Evolutionary conservation across 305 asterid species (phyloP), one percentile per base, ranked within the genome.

Genomic region (Ilex paraguariensis): DNA sequence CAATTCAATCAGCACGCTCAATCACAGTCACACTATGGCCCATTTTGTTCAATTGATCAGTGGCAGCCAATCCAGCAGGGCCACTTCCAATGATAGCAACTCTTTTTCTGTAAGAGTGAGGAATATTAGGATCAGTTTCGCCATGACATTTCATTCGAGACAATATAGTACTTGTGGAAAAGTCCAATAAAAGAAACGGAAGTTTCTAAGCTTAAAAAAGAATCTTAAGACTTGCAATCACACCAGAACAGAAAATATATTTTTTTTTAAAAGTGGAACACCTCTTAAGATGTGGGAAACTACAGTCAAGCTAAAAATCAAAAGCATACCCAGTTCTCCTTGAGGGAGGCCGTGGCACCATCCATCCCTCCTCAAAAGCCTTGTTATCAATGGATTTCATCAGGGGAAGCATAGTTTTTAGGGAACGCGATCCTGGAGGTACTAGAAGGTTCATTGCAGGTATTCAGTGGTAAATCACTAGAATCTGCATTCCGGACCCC

Each of bases 61-160:
- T 97, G 67, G 99, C 99, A 67, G 99, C 98, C 78, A 94, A 81
- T 57, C 99, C 99, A 62, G 99, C 76, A 49, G 98, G 99, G 67
- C 98, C 99, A 74, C 99, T 94, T 73, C 99, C 98, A 56, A 91
- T 68, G 63, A 94, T 62, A 16, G 97, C 97, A 59, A 94, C 96
- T 64, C 60, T 77, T 83, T 84, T 94, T 40, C 99, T 94, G 96
- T 54, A 68, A 73, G 57, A 66, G 31, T 56, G 6, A 39, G 15
- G 32, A 69, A 8, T 40, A 57, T 66, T 64, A 56, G 61, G 44
- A 58, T 65, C 66, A 63, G 32, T 63, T 44, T 40, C 30, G 44
- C 7, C 0, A 36, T 36, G 9, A 36, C 42, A 36, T 36, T 5
- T 5, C 42, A 8, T 36, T 4, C 9, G 42, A 8, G 9, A 36